Conservation (phyloP, 176 grass and related monocot species). For the Thinopyrum elongatum region DNA sequence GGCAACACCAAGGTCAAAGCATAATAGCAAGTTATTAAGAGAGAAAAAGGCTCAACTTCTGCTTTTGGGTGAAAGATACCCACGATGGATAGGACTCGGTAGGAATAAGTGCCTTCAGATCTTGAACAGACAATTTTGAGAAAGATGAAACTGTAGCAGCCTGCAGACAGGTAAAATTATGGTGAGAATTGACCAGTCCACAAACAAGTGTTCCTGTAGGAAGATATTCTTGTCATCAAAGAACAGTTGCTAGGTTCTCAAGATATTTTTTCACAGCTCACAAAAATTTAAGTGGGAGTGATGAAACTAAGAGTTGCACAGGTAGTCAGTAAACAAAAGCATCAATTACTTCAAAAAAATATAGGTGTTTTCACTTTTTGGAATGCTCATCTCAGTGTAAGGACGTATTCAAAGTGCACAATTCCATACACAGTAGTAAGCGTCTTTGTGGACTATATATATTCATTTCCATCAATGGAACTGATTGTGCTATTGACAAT, state of each 20-base stretch:
- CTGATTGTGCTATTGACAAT: neutral
- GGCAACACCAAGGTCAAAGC: neutral
- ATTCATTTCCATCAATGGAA: neutral
- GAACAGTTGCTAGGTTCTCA: neutral
- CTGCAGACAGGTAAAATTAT: constrained; percentile 40
- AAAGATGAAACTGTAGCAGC: constrained; percentile 58
- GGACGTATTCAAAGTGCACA: neutral
- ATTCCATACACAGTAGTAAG: neutral
- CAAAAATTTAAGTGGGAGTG: neutral
- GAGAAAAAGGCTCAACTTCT: constrained; percentile 77
- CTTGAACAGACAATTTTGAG: constrained; percentile 80
- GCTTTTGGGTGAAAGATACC: constrained; percentile 84
- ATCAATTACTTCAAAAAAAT: neutral
- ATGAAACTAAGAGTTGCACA: neutral
- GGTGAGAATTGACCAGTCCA: neutral
- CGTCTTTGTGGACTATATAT: neutral
- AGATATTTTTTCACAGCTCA: neutral
- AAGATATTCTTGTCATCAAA: neutral
- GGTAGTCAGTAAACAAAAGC: neutral
- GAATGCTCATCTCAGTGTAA: neutral
- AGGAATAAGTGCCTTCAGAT: constrained; percentile 71
- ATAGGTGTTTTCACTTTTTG: neutral
- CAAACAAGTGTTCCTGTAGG: neutral
- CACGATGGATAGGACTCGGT: constrained; percentile 87
- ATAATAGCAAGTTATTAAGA: constrained; percentile 1